Percentiles rank a stretch among this genome's conserved stretches.
Conservation (phyloP, 2,329 filamentous ascomycete genomes). For the Fusarium tricinctum region DNA sequence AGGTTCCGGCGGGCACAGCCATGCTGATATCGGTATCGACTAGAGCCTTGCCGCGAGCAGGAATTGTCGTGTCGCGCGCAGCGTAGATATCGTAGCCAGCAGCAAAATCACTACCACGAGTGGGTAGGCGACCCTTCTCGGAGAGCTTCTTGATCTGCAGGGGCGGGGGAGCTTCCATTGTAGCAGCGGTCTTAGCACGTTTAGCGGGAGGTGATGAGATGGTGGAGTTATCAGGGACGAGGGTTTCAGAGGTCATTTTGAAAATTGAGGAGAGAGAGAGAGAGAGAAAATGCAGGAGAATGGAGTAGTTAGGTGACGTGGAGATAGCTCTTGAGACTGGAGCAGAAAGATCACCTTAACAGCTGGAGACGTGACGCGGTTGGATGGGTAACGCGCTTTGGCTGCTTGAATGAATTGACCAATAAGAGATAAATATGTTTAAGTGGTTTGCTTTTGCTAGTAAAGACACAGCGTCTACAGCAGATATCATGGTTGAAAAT, state of each 20-base stretch:
- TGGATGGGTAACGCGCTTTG: slow-evolving; percentile 39
- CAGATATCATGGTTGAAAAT: not conserved
- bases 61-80: slow-evolving; percentile 79
- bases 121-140: slow-evolving; percentile 83
- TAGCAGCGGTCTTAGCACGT: slow-evolving; percentile 75
- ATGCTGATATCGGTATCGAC: slow-evolving; percentile 94
- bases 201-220: slow-evolving; percentile 83
- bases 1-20: slow-evolving; percentile 90
- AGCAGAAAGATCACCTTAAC: slow-evolving; percentile 44
- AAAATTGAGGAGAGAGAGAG: not conserved
- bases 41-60: slow-evolving; percentile 84
- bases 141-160: slow-evolving; percentile 92
- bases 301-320: slow-evolving; percentile 47
- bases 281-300: slow-evolving; percentile 22
- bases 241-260: slow-evolving; percentile 45
- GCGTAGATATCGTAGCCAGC: slow-evolving; percentile 96
- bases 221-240: slow-evolving; percentile 60
- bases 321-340: slow-evolving; percentile 6
- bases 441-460: slow-evolving; percentile 43
- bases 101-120: slow-evolving; percentile 87
- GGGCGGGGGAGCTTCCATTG: slow-evolving; percentile 65
- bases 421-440: slow-evolving; percentile 42
- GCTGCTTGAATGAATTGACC: slow-evolving; percentile 45
- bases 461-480: not conserved
- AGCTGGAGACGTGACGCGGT: slow-evolving; percentile 51